Evolutionary conservation across 768 basidiomycete genomes (phyloP).

Genomic region (Dictyophora rubrovolvata): DNA sequence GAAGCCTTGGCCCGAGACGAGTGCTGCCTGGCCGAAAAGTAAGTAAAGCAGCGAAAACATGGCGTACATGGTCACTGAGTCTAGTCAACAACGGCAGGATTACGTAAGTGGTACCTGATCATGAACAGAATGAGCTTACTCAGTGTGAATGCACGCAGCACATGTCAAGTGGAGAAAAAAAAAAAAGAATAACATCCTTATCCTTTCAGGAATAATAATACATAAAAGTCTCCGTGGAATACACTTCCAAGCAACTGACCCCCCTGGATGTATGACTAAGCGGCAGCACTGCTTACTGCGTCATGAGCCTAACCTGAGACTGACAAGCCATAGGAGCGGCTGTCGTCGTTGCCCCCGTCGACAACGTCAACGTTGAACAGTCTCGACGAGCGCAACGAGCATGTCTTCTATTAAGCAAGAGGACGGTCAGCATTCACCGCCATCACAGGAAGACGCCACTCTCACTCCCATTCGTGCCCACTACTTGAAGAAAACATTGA

Average conservation of each 20-base stretch:
- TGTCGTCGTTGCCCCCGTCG: background rate
- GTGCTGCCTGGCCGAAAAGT: constrained; percentile 1
- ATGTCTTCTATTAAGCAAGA: background rate
- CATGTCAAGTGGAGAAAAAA: too few relatives aligned
- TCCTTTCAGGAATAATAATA: too few relatives aligned
- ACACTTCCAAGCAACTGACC: too few relatives aligned
- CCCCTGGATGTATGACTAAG: background rate
- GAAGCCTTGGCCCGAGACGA: background rate
- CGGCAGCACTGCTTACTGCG: background rate
- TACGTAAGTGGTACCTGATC: too few relatives aligned
- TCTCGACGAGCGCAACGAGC: background rate
- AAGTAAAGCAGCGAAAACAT: constrained; percentile 5
- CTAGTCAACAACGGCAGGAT: background rate
- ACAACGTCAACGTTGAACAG: background rate
- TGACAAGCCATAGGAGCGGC: background rate
- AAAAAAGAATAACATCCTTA: too few relatives aligned
- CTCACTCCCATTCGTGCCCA: constrained; percentile 89
- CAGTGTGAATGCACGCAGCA: too few relatives aligned
- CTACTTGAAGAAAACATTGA: constrained; percentile 94
- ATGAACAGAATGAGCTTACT: too few relatives aligned
- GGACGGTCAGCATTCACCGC: background rate
- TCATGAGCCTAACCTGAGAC: background rate
- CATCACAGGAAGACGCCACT: constrained; percentile 12
- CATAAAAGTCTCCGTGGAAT: too few relatives aligned
- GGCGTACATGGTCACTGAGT: background rate